A percentile compares a stretch with the other conserved stretches of the same genome.
Conservation (phyloP, 805 yeast species). For the Deakozyma indianensis region DNA sequence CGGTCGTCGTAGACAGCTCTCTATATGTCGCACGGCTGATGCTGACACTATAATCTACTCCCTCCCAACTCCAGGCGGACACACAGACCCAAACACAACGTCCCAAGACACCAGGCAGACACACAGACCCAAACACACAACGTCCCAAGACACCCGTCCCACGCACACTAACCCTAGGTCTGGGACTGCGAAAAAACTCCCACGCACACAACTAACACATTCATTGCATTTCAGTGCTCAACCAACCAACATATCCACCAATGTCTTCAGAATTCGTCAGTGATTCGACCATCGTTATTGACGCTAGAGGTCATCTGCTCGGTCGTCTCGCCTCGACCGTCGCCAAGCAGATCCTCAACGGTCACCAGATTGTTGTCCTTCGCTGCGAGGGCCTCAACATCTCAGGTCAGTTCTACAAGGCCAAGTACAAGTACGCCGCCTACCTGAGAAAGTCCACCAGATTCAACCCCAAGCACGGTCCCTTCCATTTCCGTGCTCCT, state of each 20-base stretch:
- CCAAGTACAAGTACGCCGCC: constrained; percentile 99
- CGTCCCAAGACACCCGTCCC: constrained; percentile 6
- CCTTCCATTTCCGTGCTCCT: constrained; percentile 99
- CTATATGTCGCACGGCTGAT: too few relatives aligned
- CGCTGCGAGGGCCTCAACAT: constrained; percentile 96
- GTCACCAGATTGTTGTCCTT: constrained; percentile 95
- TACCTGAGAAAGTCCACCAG: constrained; percentile 99
- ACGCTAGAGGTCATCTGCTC: constrained; percentile 98
- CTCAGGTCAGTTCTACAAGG: constrained; percentile 99
- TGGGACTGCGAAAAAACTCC: constrained; percentile 5
- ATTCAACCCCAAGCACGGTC: constrained; percentile 98
- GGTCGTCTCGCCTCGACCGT: constrained; percentile 99
- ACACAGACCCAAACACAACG: too few relatives aligned
- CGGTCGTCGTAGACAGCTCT: too few relatives aligned
- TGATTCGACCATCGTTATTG: constrained; percentile 61
- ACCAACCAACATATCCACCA: not conserved
- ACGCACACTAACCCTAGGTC: constrained; percentile 4
- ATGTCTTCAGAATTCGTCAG: constrained; percentile 1
- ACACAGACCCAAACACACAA: too few relatives aligned
- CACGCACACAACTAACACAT: constrained; percentile 4
- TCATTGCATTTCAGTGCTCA: too few relatives aligned
- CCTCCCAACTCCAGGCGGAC: too few relatives aligned
- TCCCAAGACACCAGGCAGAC: too few relatives aligned
- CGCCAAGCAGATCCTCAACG: constrained; percentile 96
- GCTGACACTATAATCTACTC: too few relatives aligned